Conservation (phyloP, 495 filamentous ascomycete species). For the Xylona heveae region DNA sequence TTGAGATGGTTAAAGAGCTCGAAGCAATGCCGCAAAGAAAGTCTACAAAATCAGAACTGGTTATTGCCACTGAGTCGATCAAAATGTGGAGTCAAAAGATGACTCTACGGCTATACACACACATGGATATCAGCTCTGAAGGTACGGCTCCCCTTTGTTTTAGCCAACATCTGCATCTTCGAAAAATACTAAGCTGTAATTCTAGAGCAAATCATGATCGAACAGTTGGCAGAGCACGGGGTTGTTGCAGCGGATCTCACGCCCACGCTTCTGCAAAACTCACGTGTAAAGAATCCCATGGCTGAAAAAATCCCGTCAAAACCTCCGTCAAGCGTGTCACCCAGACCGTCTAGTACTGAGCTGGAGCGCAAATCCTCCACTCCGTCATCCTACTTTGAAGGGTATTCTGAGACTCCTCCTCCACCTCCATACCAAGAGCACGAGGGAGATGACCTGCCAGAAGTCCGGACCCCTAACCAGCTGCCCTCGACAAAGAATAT, state of each 20-base stretch:
- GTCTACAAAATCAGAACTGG: constrained; percentile 43
- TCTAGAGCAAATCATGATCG: constrained; percentile 95
- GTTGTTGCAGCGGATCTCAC: constrained; percentile 68
- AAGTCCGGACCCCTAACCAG: constrained; percentile 60
- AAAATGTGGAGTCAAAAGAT: constrained; percentile 96
- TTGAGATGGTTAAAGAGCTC: constrained; percentile 48
- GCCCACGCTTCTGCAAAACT: constrained; percentile 74
- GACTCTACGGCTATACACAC: constrained; percentile 78
- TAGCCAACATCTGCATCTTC: background rate
- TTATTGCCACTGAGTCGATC: constrained; percentile 48
- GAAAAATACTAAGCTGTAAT: constrained; percentile 7
- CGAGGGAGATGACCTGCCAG: constrained; percentile 45
- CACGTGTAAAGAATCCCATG: constrained; percentile 84
- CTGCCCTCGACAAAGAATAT: constrained; percentile 63
- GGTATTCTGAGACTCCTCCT: constrained; percentile 10
- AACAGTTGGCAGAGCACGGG: constrained; percentile 83
- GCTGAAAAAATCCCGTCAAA: constrained; percentile 21
- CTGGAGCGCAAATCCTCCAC: background rate
- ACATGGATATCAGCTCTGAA: constrained; percentile 82
- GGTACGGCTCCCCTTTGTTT: constrained; percentile 9
- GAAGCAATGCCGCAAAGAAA: constrained; percentile 28
- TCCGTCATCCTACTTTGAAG: constrained; percentile 5
- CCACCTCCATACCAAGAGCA: constrained; percentile 44
- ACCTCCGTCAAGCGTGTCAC: constrained; percentile 3
- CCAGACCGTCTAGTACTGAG: constrained; percentile 2